Percentiles rank a stretch among this genome's conserved stretches.
Evolutionary conservation across 169 alveolate genomes (phyloP).

Genomic region (Neospora caninum): DNA sequence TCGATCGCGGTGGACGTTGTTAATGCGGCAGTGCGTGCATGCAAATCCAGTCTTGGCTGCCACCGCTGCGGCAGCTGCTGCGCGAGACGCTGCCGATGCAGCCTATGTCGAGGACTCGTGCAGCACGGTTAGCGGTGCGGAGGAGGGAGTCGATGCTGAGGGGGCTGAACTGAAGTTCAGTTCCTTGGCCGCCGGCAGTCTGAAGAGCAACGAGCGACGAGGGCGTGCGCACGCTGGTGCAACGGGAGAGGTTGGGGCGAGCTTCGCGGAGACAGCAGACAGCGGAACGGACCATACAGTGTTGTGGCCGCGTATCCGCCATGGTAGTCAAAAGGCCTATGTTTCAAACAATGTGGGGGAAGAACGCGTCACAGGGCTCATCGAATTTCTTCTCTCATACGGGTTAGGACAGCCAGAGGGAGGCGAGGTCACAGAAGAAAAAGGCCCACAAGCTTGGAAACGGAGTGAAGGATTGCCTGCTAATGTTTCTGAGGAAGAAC

Average conservation of each 20-base stretch:
- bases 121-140: neutral
- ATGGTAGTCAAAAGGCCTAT: neutral
- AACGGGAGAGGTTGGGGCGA: no score
- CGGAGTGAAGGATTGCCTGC: neutral
- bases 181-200: neutral
- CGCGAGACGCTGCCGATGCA: neutral
- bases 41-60: constrained; percentile 8
- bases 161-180: neutral
- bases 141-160: neutral
- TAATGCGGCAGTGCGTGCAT: constrained; percentile 36
- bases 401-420: neutral
- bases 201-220: neutral
- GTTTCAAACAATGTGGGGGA: neutral
- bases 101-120: neutral
- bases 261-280: neutral
- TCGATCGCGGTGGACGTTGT: neutral
- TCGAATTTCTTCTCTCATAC: constrained; percentile 11
- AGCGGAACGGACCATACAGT: neutral
- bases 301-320: constrained; percentile 16
- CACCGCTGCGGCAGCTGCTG: neutral
- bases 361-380: constrained; percentile 1
- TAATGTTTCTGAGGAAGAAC: neutral
- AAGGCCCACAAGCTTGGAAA: neutral
- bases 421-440: neutral
- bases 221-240: no score